Evolutionary conservation across 2,329 filamentous ascomycete genomes (phyloP).

Genomic region (Metarhizium brunneum): DNA sequence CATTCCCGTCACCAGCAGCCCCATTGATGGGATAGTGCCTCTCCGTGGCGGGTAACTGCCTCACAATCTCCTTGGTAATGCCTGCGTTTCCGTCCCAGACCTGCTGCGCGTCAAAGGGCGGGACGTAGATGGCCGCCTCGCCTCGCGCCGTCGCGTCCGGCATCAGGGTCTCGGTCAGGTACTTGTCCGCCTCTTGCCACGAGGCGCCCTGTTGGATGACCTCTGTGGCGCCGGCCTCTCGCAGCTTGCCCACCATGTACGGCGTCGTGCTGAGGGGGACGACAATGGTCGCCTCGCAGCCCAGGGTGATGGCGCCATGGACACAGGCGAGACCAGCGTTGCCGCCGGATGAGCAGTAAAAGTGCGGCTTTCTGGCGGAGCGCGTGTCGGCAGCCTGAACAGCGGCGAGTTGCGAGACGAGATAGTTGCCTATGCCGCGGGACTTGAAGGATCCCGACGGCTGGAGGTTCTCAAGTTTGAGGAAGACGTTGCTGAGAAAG

Average conservation of each 20-base stretch:
- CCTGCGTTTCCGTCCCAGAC: constrained; percentile 57
- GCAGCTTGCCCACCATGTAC: constrained; percentile 60
- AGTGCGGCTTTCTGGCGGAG: constrained; percentile 35
- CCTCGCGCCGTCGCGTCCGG: constrained; percentile 16
- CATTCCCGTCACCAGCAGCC: constrained; percentile 31
- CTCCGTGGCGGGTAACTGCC: constrained; percentile 21
- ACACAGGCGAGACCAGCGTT: constrained; percentile 76
- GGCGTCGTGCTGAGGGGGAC: constrained; percentile 56
- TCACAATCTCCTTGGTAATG: constrained; percentile 38
- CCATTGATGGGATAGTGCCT: constrained; percentile 37
- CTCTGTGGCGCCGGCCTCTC: constrained; percentile 47
- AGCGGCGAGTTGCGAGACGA: constrained; percentile 36
- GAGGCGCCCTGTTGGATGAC: constrained; percentile 58
- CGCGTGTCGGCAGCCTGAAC: constrained; percentile 1
- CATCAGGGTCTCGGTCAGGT: constrained; percentile 48
- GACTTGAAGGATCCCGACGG: constrained; percentile 82
- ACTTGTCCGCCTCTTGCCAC: constrained; percentile 60
- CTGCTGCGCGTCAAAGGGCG: constrained; percentile 57
- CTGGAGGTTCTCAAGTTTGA: constrained; percentile 76
- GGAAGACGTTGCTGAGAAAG: constrained; percentile 55
- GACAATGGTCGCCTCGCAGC: constrained; percentile 58
- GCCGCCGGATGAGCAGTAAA: constrained; percentile 66
- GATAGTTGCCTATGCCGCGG: constrained; percentile 62
- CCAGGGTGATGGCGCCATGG: constrained; percentile 55
- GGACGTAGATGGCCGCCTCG: constrained; percentile 46